Percentiles rank a stretch among this genome's conserved stretches.
Evolutionary conservation across 2,329 filamentous ascomycete genomes (phyloP).

Genomic region (Diaporthe eres): DNA sequence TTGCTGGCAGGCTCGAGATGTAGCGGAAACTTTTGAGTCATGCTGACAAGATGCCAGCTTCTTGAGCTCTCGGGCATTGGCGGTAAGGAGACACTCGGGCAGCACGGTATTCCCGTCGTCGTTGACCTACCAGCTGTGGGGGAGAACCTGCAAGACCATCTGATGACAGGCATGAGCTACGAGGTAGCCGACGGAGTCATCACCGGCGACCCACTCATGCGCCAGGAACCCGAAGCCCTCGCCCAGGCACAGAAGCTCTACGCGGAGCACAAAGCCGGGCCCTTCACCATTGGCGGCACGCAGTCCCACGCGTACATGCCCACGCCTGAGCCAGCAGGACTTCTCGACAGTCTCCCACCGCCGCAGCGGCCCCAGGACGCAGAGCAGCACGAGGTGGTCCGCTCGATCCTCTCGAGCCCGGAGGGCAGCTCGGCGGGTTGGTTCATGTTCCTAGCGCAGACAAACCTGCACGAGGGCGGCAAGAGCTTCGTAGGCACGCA

Average conservation of each 20-base stretch:
- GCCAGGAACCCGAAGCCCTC: slow-evolving; percentile 33
- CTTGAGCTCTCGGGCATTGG: slow-evolving; percentile 46
- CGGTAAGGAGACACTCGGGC: not conserved
- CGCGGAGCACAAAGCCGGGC: slow-evolving; percentile 43
- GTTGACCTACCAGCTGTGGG: slow-evolving; percentile 32
- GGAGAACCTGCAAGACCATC: slow-evolving; percentile 37
- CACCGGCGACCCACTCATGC: slow-evolving; percentile 45
- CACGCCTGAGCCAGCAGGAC: slow-evolving; percentile 36
- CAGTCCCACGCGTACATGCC: slow-evolving; percentile 47
- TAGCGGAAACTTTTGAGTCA: not conserved
- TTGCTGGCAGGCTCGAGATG: not conserved
- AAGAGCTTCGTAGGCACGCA: slow-evolving; percentile 42
- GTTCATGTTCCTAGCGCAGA: slow-evolving; percentile 47
- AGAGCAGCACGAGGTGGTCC: slow-evolving; percentile 41
- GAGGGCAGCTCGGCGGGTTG: slow-evolving; percentile 43
- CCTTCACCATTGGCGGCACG: slow-evolving; percentile 42
- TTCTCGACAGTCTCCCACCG: slow-evolving; percentile 38
- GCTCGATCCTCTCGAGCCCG: slow-evolving; percentile 42
- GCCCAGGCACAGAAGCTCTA: slow-evolving; percentile 42
- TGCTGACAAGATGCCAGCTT: slow-evolving; percentile 2
- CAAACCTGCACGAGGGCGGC: slow-evolving; percentile 44
- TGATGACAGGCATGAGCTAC: slow-evolving; percentile 43
- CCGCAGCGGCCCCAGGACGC: slow-evolving; percentile 14
- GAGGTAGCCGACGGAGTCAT: slow-evolving; percentile 45
- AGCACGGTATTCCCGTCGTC: slow-evolving; percentile 2